These are phyloP conservation scores for Thozetella sp. DNA, from an alignment of 495 filamentous ascomycete genomes.

Conservation along the genomic window DNA sequence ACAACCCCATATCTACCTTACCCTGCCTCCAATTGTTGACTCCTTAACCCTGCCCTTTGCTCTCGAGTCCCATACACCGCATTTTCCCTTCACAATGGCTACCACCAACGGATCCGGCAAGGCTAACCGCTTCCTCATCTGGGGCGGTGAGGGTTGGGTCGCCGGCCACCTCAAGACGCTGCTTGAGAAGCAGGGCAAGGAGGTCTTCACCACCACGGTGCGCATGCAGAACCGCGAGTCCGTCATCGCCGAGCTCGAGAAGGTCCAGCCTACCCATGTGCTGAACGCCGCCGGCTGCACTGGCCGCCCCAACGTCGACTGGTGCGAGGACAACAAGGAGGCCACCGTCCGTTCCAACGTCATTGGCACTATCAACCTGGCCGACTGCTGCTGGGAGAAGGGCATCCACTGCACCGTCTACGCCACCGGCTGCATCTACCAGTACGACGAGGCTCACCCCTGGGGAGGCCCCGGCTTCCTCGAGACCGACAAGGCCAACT, in stretches of 20 bases:
- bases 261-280: conserved; percentile 62
- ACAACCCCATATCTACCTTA: too few species aligned
- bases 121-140: conserved; percentile 54
- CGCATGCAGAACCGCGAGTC: conserved; percentile 64
- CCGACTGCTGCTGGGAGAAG: conserved; percentile 57
- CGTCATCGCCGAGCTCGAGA: conserved; percentile 56
- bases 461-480: conserved; percentile 59
- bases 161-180: conserved; percentile 66
- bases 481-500: conserved; percentile 67
- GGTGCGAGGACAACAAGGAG: conserved; percentile 70
- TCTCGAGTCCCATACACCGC: not conserved
- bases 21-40: conserved; percentile 5
- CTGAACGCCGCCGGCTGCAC: conserved; percentile 67
- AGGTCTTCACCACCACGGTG: conserved; percentile 56
- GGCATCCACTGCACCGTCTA: conserved; percentile 65
- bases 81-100: conserved; percentile 18
- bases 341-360: conserved; percentile 66
- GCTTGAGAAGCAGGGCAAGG: conserved; percentile 61
- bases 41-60: not conserved
- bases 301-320: conserved; percentile 70
- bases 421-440: conserved; percentile 66
- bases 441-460: conserved; percentile 60
- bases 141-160: conserved; percentile 66
- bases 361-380: conserved; percentile 62
- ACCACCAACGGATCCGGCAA: conserved; percentile 15